phyloP scores from a whole-genome alignment of 140 eudicot genomes.

The Cichorium intybus region DNA sequence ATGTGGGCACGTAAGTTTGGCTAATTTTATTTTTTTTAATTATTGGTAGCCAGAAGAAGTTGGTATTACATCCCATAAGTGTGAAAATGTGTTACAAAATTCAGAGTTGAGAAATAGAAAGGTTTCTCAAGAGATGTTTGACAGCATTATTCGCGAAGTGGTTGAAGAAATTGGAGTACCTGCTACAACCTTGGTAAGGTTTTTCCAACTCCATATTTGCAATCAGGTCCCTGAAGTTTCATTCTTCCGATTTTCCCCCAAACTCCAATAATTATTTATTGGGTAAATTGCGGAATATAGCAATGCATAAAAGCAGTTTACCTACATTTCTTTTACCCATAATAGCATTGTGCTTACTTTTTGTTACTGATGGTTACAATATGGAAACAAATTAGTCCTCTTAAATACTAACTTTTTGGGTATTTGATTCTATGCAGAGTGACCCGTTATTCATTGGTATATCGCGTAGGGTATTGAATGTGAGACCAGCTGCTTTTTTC shows the following conservation, averaged over 20 bases:
- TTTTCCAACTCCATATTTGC: neutral
- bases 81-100: constrained; percentile 26
- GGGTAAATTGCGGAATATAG: too few species aligned
- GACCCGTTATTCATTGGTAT: constrained; percentile 77
- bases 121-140: constrained; percentile 87
- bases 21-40: constrained; percentile 2
- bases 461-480: constrained; percentile 80
- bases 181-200: constrained; percentile 59
- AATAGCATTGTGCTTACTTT: too few species aligned
- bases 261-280: neutral
- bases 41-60: constrained; percentile 81
- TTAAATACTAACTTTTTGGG: too few species aligned
- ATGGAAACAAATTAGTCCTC: too few species aligned
- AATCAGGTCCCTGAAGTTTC: neutral
- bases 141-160: constrained; percentile 84
- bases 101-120: constrained; percentile 32
- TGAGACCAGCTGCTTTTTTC: constrained; percentile 96
- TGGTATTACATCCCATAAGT: constrained; percentile 50
- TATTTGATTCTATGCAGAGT: constrained; percentile 46
- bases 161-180: constrained; percentile 98
- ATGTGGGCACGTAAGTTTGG: neutral
- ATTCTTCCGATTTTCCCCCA: neutral
- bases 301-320: neutral
- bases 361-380: too few species aligned
- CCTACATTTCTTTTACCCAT: too few species aligned